phyloP scores from a whole-genome alignment of 257 asterid genomes.

The Solanum gracilifrons region DNA sequence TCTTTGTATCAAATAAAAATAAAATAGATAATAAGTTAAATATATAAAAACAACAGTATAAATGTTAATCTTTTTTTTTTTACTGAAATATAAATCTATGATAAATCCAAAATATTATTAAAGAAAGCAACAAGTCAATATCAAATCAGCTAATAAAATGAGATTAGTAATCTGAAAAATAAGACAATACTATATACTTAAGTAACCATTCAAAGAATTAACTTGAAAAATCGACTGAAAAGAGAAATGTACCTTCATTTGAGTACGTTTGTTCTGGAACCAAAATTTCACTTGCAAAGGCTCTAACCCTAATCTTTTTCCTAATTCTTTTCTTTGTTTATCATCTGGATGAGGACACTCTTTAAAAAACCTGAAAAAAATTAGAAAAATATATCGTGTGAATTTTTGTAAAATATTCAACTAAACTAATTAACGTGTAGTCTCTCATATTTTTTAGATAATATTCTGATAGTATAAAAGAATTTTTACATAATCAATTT shows the following conservation, averaged over 20 bases:
- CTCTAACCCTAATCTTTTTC: constrained; percentile 56
- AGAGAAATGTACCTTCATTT: constrained; percentile 44
- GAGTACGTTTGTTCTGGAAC: constrained; percentile 95
- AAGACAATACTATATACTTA: not conserved
- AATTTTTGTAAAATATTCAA: not conserved
- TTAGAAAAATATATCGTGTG: not conserved
- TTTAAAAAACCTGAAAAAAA: constrained; percentile 41
- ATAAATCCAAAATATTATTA: not conserved
- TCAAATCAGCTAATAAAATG: not conserved
- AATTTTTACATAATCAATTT: not conserved
- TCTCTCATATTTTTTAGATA: not conserved
- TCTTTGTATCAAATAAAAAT: not conserved
- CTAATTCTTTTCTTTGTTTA: constrained; percentile 86
- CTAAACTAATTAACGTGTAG: not conserved
- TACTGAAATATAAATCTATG: not conserved
- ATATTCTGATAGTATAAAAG: not conserved
- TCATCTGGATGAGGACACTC: constrained; percentile 97
- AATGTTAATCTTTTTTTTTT: not conserved
- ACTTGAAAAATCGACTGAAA: not conserved
- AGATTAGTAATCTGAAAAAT: not conserved
- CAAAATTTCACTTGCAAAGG: constrained; percentile 91
- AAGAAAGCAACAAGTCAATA: not conserved
- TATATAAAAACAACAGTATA: not conserved
- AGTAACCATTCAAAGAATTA: not conserved
- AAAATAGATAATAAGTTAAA: not conserved